Evolutionary conservation across 2,329 filamentous ascomycete genomes (phyloP).

Genomic region (Plectosphaerella sp.): DNA sequence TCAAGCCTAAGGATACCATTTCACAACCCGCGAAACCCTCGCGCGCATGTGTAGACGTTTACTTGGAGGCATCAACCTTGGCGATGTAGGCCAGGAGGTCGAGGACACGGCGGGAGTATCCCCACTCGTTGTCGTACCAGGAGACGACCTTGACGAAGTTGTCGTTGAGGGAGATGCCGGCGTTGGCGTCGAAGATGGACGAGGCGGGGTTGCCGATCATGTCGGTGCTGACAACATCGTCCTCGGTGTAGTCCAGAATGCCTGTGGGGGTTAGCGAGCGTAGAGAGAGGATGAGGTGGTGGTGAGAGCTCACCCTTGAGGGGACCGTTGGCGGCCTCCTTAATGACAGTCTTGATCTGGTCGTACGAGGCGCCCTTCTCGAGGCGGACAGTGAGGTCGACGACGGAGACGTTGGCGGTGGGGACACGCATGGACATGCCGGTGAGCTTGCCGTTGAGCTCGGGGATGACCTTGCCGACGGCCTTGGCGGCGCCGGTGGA

Average conservation of each 20-base stretch:
- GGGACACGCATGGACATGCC: slow-evolving; percentile 99
- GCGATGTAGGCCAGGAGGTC: slow-evolving; percentile 76
- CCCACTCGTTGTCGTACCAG: slow-evolving; percentile 99
- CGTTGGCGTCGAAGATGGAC: slow-evolving; percentile 99
- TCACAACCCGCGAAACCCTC: neutral
- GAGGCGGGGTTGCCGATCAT: slow-evolving; percentile 89
- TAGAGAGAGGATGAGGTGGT: neutral
- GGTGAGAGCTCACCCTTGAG: slow-evolving; percentile 68
- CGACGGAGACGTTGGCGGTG: slow-evolving; percentile 97
- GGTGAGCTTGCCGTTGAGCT: slow-evolving; percentile 98
- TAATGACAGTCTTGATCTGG: slow-evolving; percentile 88
- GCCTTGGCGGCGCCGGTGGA: slow-evolving; percentile 99
- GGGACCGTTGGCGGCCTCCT: slow-evolving; percentile 75
- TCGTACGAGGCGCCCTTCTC: slow-evolving; percentile 88
- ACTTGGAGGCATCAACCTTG: slow-evolving; percentile 65
- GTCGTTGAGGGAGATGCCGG: slow-evolving; percentile 95
- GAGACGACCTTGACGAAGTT: slow-evolving; percentile 98
- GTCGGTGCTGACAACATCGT: slow-evolving; percentile 92
- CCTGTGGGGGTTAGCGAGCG: slow-evolving; percentile 40
- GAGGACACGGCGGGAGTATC: slow-evolving; percentile 93
- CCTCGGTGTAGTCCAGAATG: slow-evolving; percentile 92
- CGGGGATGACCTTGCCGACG: slow-evolving; percentile 98
- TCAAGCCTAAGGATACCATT: neutral
- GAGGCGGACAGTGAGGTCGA: slow-evolving; percentile 90
- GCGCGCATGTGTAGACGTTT: slow-evolving; percentile 17